These are phyloP conservation scores for Thraustotheca clavata DNA, from an alignment of 352 stramenopile species.

Conservation along the genomic window DNA sequence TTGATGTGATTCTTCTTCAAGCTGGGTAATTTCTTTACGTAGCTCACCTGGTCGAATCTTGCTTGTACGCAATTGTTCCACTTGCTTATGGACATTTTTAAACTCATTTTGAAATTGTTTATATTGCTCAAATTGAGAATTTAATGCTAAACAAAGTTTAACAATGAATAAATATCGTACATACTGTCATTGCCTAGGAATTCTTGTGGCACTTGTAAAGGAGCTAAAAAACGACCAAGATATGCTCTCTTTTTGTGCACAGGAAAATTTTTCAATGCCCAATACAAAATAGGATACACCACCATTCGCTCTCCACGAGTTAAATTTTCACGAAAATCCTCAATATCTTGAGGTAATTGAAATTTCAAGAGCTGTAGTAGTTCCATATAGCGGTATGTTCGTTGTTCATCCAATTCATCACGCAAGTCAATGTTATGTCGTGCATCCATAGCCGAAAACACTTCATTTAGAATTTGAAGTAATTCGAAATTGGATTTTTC, in stretches of 20 bases:
- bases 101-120: conserved; percentile 91
- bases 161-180: conserved; percentile 5
- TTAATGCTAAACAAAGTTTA: conserved; percentile 22
- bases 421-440: conserved; percentile 82
- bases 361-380: conserved; percentile 94
- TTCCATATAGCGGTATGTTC: conserved; percentile 77
- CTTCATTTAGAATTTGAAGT: conserved; percentile 90
- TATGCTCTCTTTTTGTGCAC: conserved; percentile 91
- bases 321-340: conserved; percentile 69
- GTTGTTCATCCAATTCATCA: conserved; percentile 63
- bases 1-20: conserved; percentile 88
- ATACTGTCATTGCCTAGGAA: conserved; percentile 84
- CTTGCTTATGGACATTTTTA: conserved; percentile 84
- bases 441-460: conserved; percentile 84
- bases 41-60: conserved; percentile 81
- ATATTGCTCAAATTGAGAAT: conserved; percentile 85
- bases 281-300: conserved; percentile 91
- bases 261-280: conserved; percentile 79
- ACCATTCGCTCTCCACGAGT: conserved; percentile 70
- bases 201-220: conserved; percentile 89
- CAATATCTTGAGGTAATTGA: conserved; percentile 56
- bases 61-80: conserved; percentile 69
- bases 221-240: conserved; percentile 86
- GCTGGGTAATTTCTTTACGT: conserved; percentile 84
- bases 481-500: conserved; percentile 91